Percentiles rank a stretch among this genome's conserved stretches.
Evolutionary conservation across 345 rosid species (phyloP).

Genomic region (Gossypioides kirkii): DNA sequence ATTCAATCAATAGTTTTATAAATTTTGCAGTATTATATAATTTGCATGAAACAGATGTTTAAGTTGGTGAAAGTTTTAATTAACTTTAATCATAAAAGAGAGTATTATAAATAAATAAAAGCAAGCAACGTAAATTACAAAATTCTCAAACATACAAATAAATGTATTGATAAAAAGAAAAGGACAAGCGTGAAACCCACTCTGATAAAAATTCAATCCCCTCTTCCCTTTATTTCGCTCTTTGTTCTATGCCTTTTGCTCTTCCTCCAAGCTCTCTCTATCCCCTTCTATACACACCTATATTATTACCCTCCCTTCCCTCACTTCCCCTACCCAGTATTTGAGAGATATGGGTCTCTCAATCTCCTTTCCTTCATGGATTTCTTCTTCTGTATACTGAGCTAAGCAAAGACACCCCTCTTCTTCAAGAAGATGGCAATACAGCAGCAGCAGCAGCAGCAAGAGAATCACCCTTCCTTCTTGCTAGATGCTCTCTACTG

Average conservation of each 20-base stretch:
- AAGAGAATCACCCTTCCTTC: conserved; percentile 26
- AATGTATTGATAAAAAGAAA: conserved; percentile 17
- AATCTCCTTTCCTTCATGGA: conserved; percentile 18
- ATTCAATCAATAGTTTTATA: no score
- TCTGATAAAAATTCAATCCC: conserved; percentile 36
- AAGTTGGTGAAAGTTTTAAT: neutral
- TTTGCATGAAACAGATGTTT: neutral
- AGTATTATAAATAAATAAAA: no score
- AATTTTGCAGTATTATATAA: no score
- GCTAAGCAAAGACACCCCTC: conserved; percentile 2
- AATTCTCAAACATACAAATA: neutral
- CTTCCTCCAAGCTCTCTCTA: conserved; percentile 14
- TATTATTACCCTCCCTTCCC: neutral
- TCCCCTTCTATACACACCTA: neutral
- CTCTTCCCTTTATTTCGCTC: conserved; percentile 22
- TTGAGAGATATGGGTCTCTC: conserved; percentile 25
- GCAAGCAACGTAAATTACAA: no score
- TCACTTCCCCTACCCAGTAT: neutral
- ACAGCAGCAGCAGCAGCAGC: conserved; percentile 23
- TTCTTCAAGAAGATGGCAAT: conserved; percentile 57
- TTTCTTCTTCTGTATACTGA: conserved; percentile 26
- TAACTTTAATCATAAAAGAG: no score
- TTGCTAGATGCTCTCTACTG: conserved; percentile 62
- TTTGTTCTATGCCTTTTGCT: conserved; percentile 19
- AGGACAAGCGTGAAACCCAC: conserved; percentile 56